Evolutionary conservation across 2,329 filamentous ascomycete species (phyloP).

Genomic region (Allantophomopsis cytisporea): DNA sequence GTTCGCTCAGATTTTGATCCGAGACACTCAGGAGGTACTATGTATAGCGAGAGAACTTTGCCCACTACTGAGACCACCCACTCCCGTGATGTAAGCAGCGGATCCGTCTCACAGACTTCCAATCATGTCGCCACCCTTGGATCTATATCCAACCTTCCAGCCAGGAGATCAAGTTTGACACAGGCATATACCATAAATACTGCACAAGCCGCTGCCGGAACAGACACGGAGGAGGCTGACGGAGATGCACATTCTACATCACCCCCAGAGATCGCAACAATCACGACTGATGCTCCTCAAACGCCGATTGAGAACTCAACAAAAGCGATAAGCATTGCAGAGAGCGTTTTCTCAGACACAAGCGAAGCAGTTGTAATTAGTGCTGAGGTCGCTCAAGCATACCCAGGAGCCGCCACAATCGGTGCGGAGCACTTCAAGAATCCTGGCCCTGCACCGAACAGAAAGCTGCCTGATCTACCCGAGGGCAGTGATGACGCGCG

Average conservation of each 20-base stretch:
- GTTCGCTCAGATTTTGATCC: conserved; percentile 4
- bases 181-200: no score
- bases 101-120: conserved; percentile 8
- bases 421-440: no score
- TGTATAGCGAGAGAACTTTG: conserved; percentile 6
- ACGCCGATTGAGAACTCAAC: background rate
- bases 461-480: conserved; percentile 1
- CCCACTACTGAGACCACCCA: conserved; percentile 2
- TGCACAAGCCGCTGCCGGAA: no score
- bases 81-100: conserved; percentile 7
- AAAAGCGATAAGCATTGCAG: conserved; percentile 2
- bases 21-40: conserved; percentile 9
- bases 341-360: conserved; percentile 1
- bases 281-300: background rate
- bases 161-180: conserved; percentile 6
- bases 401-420: no score
- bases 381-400: no score
- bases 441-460: background rate
- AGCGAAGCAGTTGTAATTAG: no score
- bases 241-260: no score
- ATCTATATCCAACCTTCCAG: conserved; percentile 3
- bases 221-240: no score
- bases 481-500: background rate
- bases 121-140: conserved; percentile 1
- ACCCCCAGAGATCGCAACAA: background rate